Conservation (phyloP, 2,329 filamentous ascomycete species). For the Fusarium duplospermum region DNA sequence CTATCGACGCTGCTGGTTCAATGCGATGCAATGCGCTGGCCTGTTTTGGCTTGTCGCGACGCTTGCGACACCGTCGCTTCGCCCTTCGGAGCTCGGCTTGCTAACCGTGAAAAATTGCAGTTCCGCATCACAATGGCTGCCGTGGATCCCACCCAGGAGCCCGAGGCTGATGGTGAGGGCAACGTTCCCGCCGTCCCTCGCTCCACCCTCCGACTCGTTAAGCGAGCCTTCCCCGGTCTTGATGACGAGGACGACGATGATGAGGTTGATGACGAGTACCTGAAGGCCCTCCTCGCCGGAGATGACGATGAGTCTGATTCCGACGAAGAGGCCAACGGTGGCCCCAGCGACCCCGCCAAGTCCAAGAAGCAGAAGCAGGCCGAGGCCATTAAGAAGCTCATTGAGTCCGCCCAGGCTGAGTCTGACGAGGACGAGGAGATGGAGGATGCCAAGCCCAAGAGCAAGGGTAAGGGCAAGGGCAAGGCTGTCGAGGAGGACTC, state of each 20-base stretch:
- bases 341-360: conserved; percentile 91
- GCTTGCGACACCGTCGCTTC: conserved; percentile 22
- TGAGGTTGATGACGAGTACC: conserved; percentile 75
- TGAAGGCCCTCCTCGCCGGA: conserved; percentile 64
- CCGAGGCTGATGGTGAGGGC: conserved; percentile 72
- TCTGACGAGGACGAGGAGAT: conserved; percentile 78
- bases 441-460: conserved; percentile 74
- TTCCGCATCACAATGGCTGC: conserved; percentile 99
- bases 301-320: conserved; percentile 67
- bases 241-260: conserved; percentile 68
- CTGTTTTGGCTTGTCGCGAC: conserved; percentile 3
- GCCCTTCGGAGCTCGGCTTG: background rate
- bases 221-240: conserved; percentile 71
- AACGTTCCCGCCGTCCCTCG: conserved; percentile 74
- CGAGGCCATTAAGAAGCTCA: conserved; percentile 81
- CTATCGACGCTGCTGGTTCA: background rate
- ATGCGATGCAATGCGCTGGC: background rate
- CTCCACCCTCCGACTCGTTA: conserved; percentile 91
- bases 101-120: conserved; percentile 59
- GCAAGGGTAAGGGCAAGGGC: conserved; percentile 77
- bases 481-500: conserved; percentile 71
- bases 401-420: conserved; percentile 72
- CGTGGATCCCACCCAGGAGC: conserved; percentile 86
- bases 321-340: conserved; percentile 77
- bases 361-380: conserved; percentile 86